Conservation (phyloP, 1,139 yeast species). For the Eremothecium coryli region DNA sequence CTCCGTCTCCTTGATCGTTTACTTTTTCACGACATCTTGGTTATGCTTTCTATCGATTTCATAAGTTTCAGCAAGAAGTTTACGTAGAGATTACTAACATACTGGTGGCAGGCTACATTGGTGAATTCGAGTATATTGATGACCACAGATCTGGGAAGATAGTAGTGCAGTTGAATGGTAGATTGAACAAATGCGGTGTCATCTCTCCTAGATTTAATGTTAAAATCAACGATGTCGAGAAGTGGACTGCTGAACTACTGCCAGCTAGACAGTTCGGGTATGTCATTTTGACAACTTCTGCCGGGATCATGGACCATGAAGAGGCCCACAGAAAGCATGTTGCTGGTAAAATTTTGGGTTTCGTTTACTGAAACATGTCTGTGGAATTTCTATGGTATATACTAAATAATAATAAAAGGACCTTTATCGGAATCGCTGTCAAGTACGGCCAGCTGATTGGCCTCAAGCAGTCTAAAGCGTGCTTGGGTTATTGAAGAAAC, state of each 20-base stretch:
- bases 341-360: conserved; percentile 94
- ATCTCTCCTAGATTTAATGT: conserved; percentile 97
- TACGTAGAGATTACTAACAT: too few relatives aligned
- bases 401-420: background rate
- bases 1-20: conserved; percentile 41
- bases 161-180: conserved; percentile 92
- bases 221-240: conserved; percentile 84
- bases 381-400: conserved; percentile 1
- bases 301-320: conserved; percentile 99
- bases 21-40: conserved; percentile 75
- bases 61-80: too few relatives aligned
- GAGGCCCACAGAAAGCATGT: conserved; percentile 99
- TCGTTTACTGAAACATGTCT: conserved; percentile 57
- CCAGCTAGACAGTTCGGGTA: conserved; percentile 99
- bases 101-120: conserved; percentile 91
- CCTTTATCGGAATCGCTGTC: too few relatives aligned
- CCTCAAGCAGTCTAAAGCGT: background rate
- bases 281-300: conserved; percentile 94
- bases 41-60: too few relatives aligned
- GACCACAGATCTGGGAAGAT: conserved; percentile 99
- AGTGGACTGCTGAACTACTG: conserved; percentile 94
- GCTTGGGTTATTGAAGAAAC: conserved; percentile 2
- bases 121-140: conserved; percentile 96
- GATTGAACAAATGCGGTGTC: conserved; percentile 97
- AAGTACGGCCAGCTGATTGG: too few relatives aligned